Percentiles rank a stretch among this genome's conserved stretches.
These are phyloP conservation scores for Pueraria montana DNA, from an alignment of 306 rosid genomes.

Conservation along the genomic window DNA sequence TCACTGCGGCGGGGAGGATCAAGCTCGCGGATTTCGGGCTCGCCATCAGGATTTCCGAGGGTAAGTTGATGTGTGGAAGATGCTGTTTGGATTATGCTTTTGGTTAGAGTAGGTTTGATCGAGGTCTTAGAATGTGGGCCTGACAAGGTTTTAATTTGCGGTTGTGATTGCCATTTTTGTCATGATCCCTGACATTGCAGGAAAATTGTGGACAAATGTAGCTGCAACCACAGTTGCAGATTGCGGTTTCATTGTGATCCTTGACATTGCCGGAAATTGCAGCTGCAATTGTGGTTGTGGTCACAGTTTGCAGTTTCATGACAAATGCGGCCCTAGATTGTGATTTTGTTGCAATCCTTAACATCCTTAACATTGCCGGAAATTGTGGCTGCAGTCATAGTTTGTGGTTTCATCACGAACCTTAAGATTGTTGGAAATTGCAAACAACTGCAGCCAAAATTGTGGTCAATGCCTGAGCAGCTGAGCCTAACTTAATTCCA, in stretches of 20 bases:
- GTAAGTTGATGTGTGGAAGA: constrained; percentile 33
- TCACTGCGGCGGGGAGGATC: constrained; percentile 62
- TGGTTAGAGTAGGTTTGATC: neutral
- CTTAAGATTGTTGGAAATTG: neutral
- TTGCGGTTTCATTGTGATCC: neutral
- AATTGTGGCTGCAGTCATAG: neutral
- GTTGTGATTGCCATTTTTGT: neutral
- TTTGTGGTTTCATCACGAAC: neutral
- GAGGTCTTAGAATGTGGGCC: neutral
- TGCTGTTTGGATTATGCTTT: neutral
- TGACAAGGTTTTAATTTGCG: neutral
- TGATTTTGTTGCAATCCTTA: neutral
- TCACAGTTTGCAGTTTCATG: no score
- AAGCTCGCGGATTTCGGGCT: constrained; percentile 93
- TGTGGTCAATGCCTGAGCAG: no score
- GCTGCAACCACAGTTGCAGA: neutral
- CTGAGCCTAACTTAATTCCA: no score
- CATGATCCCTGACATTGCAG: neutral
- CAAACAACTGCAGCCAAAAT: no score
- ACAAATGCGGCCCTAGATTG: no score
- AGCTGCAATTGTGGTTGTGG: neutral
- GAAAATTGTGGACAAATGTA: neutral
- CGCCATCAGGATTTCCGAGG: constrained; percentile 74
- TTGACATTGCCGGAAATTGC: neutral
- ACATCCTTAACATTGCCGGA: neutral